Conservation (phyloP, 225 moss, liverwort and hornwort species). For the Neckera pumila region DNA sequence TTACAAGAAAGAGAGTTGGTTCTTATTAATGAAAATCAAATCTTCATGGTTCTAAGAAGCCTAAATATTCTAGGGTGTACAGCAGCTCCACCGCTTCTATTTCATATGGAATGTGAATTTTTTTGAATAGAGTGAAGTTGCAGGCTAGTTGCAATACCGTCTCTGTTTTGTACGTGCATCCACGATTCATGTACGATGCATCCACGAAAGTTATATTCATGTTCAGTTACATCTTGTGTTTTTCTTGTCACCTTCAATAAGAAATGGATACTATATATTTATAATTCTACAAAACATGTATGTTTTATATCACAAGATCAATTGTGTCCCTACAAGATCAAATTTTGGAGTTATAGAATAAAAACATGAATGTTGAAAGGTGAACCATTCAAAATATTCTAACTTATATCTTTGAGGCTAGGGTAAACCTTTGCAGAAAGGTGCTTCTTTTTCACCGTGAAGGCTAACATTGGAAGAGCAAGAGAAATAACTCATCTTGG, state of each 20-base stretch:
- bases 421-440: background rate
- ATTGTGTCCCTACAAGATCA: background rate
- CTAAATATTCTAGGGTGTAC: no score
- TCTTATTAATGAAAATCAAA: background rate
- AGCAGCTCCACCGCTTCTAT: no score
- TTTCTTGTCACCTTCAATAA: background rate
- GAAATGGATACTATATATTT: background rate
- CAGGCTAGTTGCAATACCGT: no score
- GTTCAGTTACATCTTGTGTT: background rate
- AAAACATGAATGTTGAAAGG: background rate
- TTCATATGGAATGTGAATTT: no score
- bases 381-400: background rate
- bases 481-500: background rate
- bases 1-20: no score
- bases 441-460: background rate
- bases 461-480: background rate
- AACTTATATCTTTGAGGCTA: background rate
- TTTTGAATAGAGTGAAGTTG: no score
- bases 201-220: no score
- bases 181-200: no score
- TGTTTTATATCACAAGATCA: background rate
- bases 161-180: no score
- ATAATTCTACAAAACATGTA: background rate
- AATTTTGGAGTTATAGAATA: background rate
- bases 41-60: background rate